Evolutionary conservation across 2,329 filamentous ascomycete species (phyloP), one percentile per base, ranked within the genome.

Genomic region (Beauveria bassiana): DNA sequence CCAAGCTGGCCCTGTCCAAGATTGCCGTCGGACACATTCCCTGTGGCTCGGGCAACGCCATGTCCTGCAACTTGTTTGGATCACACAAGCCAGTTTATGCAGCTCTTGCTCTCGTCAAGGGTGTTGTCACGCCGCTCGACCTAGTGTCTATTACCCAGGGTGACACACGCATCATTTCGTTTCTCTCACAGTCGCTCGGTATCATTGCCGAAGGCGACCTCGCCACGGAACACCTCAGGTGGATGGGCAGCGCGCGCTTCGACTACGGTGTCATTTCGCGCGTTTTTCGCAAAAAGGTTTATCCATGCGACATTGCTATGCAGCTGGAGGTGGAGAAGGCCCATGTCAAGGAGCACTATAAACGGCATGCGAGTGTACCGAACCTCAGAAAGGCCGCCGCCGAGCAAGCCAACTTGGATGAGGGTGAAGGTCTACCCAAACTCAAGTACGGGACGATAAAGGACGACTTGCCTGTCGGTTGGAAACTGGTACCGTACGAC

Each of bases 21-120:
- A 77, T 98, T 16, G 90, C 95, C 1, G 86, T 99, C 2, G 88
- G 87, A 24, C 91, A 96, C 70, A 81, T 99, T 42, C 95, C 95
- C 1, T 96, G 93, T 70, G 95, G 95, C 16, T 95, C 90, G 55
- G 95, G 95, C 6, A 99, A 99, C 73, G 95, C 91, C 24, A 89
- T 98, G 86, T 90, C 90, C 65, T 87, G 89, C 77, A 98, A 97
- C 72, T 77, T 96, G 52, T 91, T 91, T 66, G 95, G 93, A 5
- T 93, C 92, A 0, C 83, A 88, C 65, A 86, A 84, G 65, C 83
- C 89, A 9, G 89, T 86, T 63, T 73, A 90, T 51, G 91, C 93
- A 0, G 91, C 93, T 1, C 77, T 98, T 64, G 87, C 86, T 26
- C 86, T 97, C 52, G 84, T 97, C 69, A 99, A 99, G 73, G 93